These are phyloP conservation scores for Quercus lobata DNA, from an alignment of 331 rosid genomes.

Conservation along the genomic window DNA sequence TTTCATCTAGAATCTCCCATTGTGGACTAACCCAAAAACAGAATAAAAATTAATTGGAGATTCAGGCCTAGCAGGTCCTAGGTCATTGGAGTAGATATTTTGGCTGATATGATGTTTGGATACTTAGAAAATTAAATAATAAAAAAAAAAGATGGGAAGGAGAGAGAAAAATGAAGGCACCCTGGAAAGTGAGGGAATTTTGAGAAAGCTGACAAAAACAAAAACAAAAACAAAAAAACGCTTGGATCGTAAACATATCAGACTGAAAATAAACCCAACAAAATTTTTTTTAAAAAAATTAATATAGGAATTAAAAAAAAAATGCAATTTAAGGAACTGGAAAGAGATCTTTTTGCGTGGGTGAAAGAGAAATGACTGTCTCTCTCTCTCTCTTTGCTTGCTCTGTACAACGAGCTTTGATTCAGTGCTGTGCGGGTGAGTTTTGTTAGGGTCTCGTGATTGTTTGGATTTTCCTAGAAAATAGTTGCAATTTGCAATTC, in stretches of 20 bases:
- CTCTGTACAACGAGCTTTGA: too few species aligned
- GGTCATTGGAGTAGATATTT: conserved; percentile 14
- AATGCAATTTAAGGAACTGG: conserved; percentile 24
- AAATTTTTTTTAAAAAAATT: background rate
- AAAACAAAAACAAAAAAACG: background rate
- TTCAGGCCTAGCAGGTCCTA: too few species aligned
- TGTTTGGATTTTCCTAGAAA: conserved; percentile 13
- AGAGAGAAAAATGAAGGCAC: too few species aligned
- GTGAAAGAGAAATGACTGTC: conserved; percentile 20
- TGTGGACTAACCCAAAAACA: too few species aligned
- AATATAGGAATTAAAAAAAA: background rate
- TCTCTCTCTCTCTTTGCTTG: background rate
- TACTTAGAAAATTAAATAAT: background rate
- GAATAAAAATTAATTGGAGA: too few species aligned
- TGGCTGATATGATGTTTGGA: conserved; percentile 50
- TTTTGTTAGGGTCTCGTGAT: conserved; percentile 19
- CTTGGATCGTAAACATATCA: background rate
- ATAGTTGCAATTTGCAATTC: background rate
- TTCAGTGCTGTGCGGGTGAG: background rate
- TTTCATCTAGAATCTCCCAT: too few species aligned
- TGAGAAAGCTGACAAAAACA: conserved; percentile 36
- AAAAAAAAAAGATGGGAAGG: background rate
- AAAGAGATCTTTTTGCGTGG: conserved; percentile 16
- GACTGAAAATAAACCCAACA: background rate
- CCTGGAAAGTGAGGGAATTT: conserved; percentile 28